phyloP scores from a whole-genome alignment of 2,329 filamentous ascomycete species.

The Daldinia eschscholtzii region DNA sequence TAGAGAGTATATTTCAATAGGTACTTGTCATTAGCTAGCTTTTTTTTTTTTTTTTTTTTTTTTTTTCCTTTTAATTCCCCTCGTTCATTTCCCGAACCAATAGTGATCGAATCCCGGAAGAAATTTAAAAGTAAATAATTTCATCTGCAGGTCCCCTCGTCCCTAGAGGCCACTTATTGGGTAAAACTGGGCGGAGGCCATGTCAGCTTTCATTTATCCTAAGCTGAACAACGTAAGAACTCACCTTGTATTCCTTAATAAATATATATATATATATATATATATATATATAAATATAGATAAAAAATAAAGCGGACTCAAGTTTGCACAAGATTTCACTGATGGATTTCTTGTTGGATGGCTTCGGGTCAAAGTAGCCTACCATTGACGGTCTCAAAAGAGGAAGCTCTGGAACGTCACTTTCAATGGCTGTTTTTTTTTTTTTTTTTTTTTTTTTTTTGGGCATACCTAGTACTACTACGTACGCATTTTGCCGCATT shows the following conservation, averaged over 20 bases:
- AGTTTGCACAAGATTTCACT: neutral
- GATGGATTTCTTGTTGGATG: conserved; percentile 5
- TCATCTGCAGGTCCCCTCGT: conserved; percentile 2
- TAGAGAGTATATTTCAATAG: too few relatives aligned
- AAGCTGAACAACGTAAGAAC: neutral
- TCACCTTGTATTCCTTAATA: neutral
- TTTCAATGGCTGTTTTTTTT: neutral
- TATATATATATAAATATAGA: neutral
- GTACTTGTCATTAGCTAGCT: too few relatives aligned
- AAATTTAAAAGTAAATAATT: neutral
- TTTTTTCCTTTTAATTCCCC: conserved; percentile 6
- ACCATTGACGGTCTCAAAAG: conserved; percentile 27
- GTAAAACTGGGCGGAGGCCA: neutral
- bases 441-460: neutral
- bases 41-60: too few relatives aligned
- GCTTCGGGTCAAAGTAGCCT: neutral
- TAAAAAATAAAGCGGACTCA: neutral
- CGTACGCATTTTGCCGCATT: neutral
- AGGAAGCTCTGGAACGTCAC: conserved; percentile 23
- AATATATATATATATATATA: neutral
- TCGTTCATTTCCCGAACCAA: conserved; percentile 24
- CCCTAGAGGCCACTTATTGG: neutral
- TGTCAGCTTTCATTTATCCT: neutral
- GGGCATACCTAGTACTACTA: neutral
- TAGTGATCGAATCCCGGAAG: conserved; percentile 1